Evolutionary conservation across 257 asterid genomes (phyloP).

Genomic region (Solanum pennellii): DNA sequence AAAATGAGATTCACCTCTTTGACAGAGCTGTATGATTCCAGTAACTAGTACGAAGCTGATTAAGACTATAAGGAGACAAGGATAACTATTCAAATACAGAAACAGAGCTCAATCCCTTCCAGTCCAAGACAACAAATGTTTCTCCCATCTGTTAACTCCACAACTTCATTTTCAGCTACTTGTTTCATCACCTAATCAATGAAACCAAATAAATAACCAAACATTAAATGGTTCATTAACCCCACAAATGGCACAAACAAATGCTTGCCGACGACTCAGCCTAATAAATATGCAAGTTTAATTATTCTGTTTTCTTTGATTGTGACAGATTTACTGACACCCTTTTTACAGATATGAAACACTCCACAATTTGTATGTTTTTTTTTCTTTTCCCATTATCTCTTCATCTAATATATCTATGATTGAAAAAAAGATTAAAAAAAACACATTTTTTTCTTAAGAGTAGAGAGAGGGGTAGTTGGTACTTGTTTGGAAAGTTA

Average conservation of each 20-base stretch:
- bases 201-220: neutral
- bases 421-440: neutral
- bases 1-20: neutral
- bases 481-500: neutral
- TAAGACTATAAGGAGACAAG: slow-evolving; percentile 3
- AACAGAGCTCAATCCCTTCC: neutral
- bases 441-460: neutral
- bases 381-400: neutral
- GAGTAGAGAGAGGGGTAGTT: slow-evolving; percentile 8
- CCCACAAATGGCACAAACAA: neutral
- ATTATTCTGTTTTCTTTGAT: neutral
- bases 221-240: neutral
- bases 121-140: neutral
- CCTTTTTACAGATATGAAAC: neutral
- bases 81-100: neutral
- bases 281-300: neutral
- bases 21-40: slow-evolving; percentile 14
- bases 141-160: neutral
- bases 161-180: neutral
- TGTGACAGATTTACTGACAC: neutral
- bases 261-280: neutral
- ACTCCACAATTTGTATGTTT: neutral
- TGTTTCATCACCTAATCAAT: neutral
- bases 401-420: neutral
- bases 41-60: slow-evolving; percentile 11